These are phyloP conservation scores for Aspergillus puulaauensis DNA, from an alignment of 2,329 filamentous ascomycete species.

Conservation along the genomic window DNA sequence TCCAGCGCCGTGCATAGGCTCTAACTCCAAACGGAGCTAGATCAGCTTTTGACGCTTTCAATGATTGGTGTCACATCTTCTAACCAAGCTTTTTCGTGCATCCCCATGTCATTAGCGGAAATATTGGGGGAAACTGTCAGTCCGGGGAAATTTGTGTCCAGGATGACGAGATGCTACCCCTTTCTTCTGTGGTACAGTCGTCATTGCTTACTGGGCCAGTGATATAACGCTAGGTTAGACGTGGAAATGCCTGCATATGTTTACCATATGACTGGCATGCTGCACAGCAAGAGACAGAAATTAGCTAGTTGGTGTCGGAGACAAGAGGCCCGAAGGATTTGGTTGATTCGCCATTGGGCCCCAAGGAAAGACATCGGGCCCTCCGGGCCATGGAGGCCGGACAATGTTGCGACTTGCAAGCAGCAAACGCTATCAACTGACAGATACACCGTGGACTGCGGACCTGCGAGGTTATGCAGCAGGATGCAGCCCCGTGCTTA, in stretches of 20 bases:
- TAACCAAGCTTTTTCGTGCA: slow-evolving; percentile 22
- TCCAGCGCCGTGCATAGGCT: slow-evolving; percentile 16
- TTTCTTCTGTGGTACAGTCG: background rate
- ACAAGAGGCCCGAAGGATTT: background rate
- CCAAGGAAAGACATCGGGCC: too few species aligned
- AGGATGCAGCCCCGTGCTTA: background rate
- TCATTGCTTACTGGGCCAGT: background rate
- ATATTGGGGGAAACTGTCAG: background rate
- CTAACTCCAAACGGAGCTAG: background rate
- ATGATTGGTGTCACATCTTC: slow-evolving; percentile 10
- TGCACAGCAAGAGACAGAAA: background rate
- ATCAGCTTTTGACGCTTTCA: background rate
- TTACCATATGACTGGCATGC: background rate
- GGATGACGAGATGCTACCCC: background rate
- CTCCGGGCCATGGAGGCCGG: too few species aligned
- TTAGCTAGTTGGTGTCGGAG: background rate
- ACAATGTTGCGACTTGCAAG: too few species aligned
- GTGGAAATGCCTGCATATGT: slow-evolving; percentile 4
- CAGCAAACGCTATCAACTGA: too few species aligned
- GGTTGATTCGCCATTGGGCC: background rate
- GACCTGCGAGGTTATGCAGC: background rate
- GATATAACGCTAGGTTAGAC: slow-evolving; percentile 4
- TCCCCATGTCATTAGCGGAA: background rate
- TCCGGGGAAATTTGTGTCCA: background rate
- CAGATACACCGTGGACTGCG: too few species aligned